Percentiles rank a stretch among this genome's conserved stretches.
These are phyloP conservation scores for Fusarium chaquense DNA, from an alignment of 2,329 filamentous ascomycete genomes.

Conservation along the genomic window DNA sequence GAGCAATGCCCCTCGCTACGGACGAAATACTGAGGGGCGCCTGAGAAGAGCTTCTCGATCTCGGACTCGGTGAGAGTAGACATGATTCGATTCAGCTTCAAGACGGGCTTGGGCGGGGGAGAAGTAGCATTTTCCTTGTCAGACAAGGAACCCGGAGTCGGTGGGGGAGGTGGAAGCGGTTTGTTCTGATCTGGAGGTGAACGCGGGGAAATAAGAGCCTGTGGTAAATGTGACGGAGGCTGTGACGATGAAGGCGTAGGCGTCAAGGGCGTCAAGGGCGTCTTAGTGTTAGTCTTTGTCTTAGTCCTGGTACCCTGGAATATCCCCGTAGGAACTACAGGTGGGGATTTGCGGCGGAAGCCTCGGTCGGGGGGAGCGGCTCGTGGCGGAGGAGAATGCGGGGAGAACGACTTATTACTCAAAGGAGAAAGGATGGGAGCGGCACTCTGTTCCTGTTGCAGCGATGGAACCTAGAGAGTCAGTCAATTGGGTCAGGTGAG, in stretches of 20 bases:
- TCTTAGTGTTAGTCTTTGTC: constrained; percentile 20
- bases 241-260: constrained; percentile 39
- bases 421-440: constrained; percentile 3
- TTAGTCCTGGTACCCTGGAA: constrained; percentile 27
- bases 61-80: constrained; percentile 69
- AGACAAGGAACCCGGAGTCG: constrained; percentile 54
- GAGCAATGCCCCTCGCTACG: constrained; percentile 69
- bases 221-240: constrained; percentile 44
- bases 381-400: constrained; percentile 47
- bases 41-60: constrained; percentile 78
- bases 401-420: constrained; percentile 30
- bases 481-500: constrained; percentile 15
- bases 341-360: constrained; percentile 44
- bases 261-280: constrained; percentile 6
- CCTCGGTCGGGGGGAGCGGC: constrained; percentile 45
- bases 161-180: constrained; percentile 67
- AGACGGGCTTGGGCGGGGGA: constrained; percentile 56
- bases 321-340: constrained; percentile 31
- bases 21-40: constrained; percentile 79
- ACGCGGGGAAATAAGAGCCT: constrained; percentile 50
- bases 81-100: constrained; percentile 70
- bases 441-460: constrained; percentile 24
- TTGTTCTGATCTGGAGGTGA: constrained; percentile 65
- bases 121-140: constrained; percentile 41
- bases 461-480: constrained; percentile 7